Percentiles rank a stretch among this genome's conserved stretches.
phyloP scores from a whole-genome alignment of 116 monocot species.

The Dioscorea cayenensis region DNA sequence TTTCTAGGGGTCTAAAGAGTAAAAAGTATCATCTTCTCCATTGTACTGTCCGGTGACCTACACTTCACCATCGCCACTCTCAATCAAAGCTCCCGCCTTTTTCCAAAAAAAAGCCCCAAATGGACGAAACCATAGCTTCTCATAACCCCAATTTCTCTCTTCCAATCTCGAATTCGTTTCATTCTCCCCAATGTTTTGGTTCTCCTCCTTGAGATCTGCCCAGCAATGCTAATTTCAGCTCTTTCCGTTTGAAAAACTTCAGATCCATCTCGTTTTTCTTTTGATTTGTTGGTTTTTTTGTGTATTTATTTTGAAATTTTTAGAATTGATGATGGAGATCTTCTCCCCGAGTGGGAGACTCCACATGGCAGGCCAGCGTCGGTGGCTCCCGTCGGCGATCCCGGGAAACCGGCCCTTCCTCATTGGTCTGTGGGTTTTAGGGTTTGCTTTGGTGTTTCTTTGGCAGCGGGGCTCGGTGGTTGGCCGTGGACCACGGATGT shows the following conservation, averaged over 20 bases:
- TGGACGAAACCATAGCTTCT: too few species aligned
- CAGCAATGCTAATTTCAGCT: background rate
- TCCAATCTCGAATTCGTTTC: too few species aligned
- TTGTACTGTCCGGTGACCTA: too few species aligned
- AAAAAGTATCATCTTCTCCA: too few species aligned
- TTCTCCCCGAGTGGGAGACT: slow-evolving; percentile 21
- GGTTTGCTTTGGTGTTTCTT: slow-evolving; percentile 40
- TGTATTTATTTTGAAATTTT: background rate
- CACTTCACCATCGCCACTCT: too few species aligned
- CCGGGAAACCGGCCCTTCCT: slow-evolving; percentile 25
- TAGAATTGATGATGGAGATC: slow-evolving; percentile 32
- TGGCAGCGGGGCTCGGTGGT: slow-evolving; percentile 45
- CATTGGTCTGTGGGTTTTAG: slow-evolving; percentile 44
- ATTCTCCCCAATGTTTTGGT: too few species aligned
- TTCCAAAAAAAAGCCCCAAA: too few species aligned
- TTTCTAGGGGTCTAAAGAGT: too few species aligned
- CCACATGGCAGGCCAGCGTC: slow-evolving; percentile 24
- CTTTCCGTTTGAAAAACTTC: background rate
- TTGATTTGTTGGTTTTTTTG: background rate
- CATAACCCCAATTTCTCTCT: too few species aligned
- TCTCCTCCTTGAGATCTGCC: too few species aligned
- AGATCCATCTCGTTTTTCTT: too few species aligned
- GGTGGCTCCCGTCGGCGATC: slow-evolving; percentile 20
- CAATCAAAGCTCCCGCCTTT: too few species aligned
- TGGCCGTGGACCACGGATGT: slow-evolving; percentile 7